Base-by-base conservation (phyloP, 2,329 filamentous ascomycete genomes). In the Ophiobolus disseminans region DNA sequence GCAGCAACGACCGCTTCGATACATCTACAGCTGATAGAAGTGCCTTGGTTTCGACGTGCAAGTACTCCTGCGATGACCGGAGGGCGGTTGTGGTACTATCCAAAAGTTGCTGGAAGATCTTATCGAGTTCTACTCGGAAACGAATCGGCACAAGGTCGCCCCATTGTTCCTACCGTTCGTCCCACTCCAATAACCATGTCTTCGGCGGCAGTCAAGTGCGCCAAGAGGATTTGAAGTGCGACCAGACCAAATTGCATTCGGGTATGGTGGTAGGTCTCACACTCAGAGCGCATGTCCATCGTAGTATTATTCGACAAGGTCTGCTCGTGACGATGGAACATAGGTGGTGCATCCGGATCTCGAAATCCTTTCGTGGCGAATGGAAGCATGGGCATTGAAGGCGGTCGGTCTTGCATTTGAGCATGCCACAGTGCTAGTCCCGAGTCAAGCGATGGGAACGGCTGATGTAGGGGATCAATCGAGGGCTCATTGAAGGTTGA, bases 181-280 rank as follows among this genome's bases (percentile, higher is more conserved):
- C 35, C 43, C 2, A 46, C 26, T 3, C 43, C 43, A 4, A 46
- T 17, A 13, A 46, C 43, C 6, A 46, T 39, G 35, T 46, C 44
- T 13, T 40, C 30, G n/a, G 37, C 31, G 23, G 26, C 44, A 17
- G 37, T 46, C n/a, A 46, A 31, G 20, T 40, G 44, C 30, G 23
- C 14, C 17, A 46, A 17, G n/a, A 46, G 21, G 28, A 40, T 25
- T 14, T 46, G 44, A 9, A 46, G 21, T 16, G 44, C 37, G 21
- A 28, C 44, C 17, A 46, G 22, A 20, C 44, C 37, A 11, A 46
- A 35, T 8, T 28, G 22, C 11, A 40, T 23, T 16, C 20, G 21
- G 2, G 22, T 19, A 16, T 34, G 13, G 3, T 21, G 14, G 28
- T 31, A 14, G 10, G 34, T 21, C 8, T 20, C n/a, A 19, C 36